Evolutionary conservation across 2,329 filamentous ascomycete species (phyloP), one percentile per base, ranked within the genome.

Genomic region (Aspergillus unguis): DNA sequence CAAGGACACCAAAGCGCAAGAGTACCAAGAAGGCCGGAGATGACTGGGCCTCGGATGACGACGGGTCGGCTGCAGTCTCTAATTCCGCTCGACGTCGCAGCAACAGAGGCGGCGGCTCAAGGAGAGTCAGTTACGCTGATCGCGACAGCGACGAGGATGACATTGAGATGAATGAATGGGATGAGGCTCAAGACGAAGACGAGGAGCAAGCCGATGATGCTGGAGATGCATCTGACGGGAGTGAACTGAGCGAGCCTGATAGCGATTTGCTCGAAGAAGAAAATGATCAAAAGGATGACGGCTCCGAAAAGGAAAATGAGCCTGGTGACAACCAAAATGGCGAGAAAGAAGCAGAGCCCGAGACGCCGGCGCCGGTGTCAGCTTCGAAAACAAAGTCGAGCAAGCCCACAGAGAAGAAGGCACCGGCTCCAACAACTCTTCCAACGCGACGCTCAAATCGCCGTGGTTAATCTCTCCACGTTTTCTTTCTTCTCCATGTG

Each of bases 141-240:
- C 70, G 67, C 23, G 71, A 73, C 53, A 76, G 71, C 40, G 73
- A 73, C 32, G 73, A 76, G 33, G 73, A 75, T 23, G 73, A 76
- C 44, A 59, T 66, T 37, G 72, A 76, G 48, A 72, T 76, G 64
- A 65, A 70, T 33, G 67, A 72, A 36, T 68, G 65, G 62, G 63
- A 72, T 32, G 55, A 70, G 54, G 57, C 63, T 11, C 52, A 65
- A 23, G 55, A 60, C 27, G 61, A 61, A 45, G 62, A 66, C 2
- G 63, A 70, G 32, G 61, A 62, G 11, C 62, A 65, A 2, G 62
- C 58, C 40, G 62, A 63, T 17, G 52, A 61, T 11, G 48, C 60
- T 3, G 58, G 54, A 7, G 56, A 60, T 27, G 44, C 52, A 4
- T 51, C 49, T 5, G 44, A 58, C 3, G 53, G 50, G 27, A 52